Evolutionary conservation across 108 stramenopile species (phyloP).

Genomic region (Skeletonema menzelii): DNA sequence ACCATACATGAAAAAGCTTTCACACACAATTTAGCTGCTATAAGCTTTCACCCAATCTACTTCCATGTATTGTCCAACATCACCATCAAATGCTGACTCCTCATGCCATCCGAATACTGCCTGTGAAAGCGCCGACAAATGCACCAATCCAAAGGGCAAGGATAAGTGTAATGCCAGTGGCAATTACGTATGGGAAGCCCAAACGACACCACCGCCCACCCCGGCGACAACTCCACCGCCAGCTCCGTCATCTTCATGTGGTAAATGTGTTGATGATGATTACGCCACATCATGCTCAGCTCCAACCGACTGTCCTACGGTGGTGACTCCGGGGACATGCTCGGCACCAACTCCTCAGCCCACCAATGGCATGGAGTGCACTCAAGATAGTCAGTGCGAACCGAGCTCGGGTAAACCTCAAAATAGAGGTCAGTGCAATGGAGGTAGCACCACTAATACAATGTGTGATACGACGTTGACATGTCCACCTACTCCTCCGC

Average conservation of each 20-base stretch:
- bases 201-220: background rate
- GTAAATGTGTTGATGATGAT: background rate
- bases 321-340: background rate
- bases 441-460: background rate
- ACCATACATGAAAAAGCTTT: no score
- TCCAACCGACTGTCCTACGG: background rate
- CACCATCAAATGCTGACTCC: slow-evolving; percentile 14
- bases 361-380: background rate
- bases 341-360: background rate
- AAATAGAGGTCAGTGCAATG: background rate
- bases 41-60: slow-evolving; percentile 41
- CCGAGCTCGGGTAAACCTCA: background rate
- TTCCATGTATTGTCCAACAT: slow-evolving; percentile 24
- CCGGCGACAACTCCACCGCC: background rate
- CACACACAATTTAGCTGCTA: background rate
- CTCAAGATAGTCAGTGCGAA: background rate
- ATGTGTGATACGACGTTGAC: background rate
- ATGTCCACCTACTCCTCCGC: background rate
- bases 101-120: background rate
- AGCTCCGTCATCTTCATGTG: background rate
- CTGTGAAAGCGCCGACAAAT: background rate
- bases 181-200: background rate
- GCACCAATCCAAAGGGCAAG: background rate
- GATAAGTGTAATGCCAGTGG: background rate
- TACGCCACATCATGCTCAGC: background rate